phyloP scores from a whole-genome alignment of 2,329 filamentous ascomycete genomes.

The Botrytis fragariae region DNA sequence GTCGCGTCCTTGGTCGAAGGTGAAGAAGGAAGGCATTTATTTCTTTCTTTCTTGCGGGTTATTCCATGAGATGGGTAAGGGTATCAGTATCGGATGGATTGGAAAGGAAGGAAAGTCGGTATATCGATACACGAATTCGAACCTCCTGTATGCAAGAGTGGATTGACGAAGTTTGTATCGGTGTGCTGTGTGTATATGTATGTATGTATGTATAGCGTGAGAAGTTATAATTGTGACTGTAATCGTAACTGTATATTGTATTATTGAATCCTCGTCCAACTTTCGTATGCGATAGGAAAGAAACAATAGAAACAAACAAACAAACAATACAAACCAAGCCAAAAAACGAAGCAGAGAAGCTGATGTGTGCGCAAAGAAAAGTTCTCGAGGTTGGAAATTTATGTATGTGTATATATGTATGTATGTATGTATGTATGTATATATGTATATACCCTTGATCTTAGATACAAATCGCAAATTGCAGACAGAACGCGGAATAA shows the following conservation, averaged over 20 bases:
- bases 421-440: background rate
- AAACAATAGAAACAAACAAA: background rate
- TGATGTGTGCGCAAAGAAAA: background rate
- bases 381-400: background rate
- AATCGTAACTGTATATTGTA: background rate
- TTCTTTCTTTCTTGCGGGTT: background rate
- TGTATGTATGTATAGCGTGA: background rate
- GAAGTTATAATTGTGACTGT: background rate
- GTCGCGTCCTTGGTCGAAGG: slow-evolving; percentile 65
- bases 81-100: background rate
- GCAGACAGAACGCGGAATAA: background rate
- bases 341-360: background rate
- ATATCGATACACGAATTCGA: background rate
- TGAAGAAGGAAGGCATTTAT: slow-evolving; percentile 63
- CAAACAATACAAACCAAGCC: background rate
- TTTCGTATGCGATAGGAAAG: background rate
- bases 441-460: background rate
- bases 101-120: background rate
- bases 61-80: background rate
- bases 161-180: background rate
- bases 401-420: background rate
- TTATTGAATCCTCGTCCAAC: background rate
- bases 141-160: background rate
- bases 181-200: background rate
- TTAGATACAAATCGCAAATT: background rate